Base-by-base conservation (phyloP, 2,329 filamentous ascomycete genomes). In the Nothophaeocryptopus gaeumannii region DNA sequence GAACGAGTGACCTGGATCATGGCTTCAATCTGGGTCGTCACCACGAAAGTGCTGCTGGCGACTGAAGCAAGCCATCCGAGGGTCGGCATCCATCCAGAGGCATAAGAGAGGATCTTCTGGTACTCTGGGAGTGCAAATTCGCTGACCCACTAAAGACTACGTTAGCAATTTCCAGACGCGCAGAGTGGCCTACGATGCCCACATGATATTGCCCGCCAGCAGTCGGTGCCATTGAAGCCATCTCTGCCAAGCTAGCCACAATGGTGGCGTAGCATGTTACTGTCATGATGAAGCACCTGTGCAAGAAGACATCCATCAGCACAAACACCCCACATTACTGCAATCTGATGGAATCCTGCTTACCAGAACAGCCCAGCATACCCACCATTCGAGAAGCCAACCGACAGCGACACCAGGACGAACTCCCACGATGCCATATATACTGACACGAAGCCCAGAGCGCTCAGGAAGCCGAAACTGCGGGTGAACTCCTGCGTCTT, bases 21-120 rank as follows among this genome's bases (percentile, higher is more conserved):
- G 11, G 64, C 63, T 50, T 70, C 61, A 39, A 73, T 64, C 34
- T 72, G 60, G 0, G 64, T 68, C 3, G 64, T 61, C n/a, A 64
- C 58, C n/a, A 73, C 58, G 36, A 68, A 72, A 0, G 63, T 63
- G 31, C 62, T 59, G 20, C 59, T 62, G 5, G 70, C 65, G 7
- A 64, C 61, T 42, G 61, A 61, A 12, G 69, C 67, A 11, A 59
- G 55, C 55, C 53, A 60, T 8, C 55, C 53, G 5, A 58, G 45
- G 8, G 58, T 56, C 7, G 48, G 55, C 53, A 60, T 53, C 58
- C 55, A 60, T 20, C 58, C 55, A 10, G 58, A 59, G 12, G 54
- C 52, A 32, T 59, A 59, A 2, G 54, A 58, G 11, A 59, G 47
- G 10, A 58, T 46, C 45, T 70, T 54, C 50, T 68, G 64, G 38